Evolutionary conservation across 176 grass and related monocot species (phyloP), one percentile per base, ranked within the genome.

Genomic region (Chrysopogon serrulatus): DNA sequence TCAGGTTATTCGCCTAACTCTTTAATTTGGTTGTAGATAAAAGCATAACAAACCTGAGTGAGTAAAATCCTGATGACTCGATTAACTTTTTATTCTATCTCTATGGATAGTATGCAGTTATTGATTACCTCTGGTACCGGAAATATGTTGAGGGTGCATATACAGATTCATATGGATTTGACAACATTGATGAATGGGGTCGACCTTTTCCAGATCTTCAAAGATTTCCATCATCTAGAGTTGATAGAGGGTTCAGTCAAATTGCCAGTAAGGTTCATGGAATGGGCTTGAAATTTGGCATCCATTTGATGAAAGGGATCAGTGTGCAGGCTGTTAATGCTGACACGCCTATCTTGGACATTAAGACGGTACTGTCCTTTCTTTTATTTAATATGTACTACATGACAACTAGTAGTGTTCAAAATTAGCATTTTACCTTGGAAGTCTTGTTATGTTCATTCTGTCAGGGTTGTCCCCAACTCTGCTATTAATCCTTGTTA

Each of bases 251-350:
- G 14, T 93, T 98, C 75, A 57, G 68, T 53, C 84, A 91, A 68
- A 66, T 98, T 75, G 88, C 88, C 3, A 79, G 49, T 34, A 95
- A 84, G 79, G 82, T 98, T 88, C 95, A 98, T 84, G 41, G 51
- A 71, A 91, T 98, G 90, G 90, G 90, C 57, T 91, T 98, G 78
- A 95, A 95, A 83, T 98, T 98, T 8, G 95, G 95, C 48, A 93
- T 98, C 80, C 95, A 95, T 86, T 74, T 98, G 40, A 98, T 98
- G 95, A 90, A 94, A 86, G 95, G 95, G 68, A 98, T 98, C 74
- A 98, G 88, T 49, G 86, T 43, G 7, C 77, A 98, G 35, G 92
- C 92, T 60, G 74, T 98, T 28, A 74, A 94, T 73, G 77, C 72
- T 26, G 87, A 61, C 65, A 89, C 86, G 4, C 88, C 86, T 4